A percentile compares a stretch with the other conserved stretches of the same genome.
Conservation (phyloP, 192 early-diverging fungal genomes). For the Allomyces arbusculus region DNA sequence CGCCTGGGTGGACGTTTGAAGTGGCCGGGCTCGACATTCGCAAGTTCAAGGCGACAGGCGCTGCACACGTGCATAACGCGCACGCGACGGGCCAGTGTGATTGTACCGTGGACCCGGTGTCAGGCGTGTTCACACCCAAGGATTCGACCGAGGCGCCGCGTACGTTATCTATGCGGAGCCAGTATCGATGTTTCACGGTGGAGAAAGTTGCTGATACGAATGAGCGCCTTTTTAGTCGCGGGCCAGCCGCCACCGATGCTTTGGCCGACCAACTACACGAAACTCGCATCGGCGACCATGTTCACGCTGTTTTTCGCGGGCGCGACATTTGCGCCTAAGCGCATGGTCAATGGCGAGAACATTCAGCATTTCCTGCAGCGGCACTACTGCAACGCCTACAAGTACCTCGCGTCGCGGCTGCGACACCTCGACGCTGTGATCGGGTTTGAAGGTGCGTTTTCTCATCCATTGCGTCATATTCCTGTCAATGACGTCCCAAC, state of each 20-base stretch:
- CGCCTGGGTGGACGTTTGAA: conserved; percentile 75
- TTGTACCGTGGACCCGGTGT: neutral
- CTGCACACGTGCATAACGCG: conserved; percentile 57
- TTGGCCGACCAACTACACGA: conserved; percentile 79
- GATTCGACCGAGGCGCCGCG: conserved; percentile 3
- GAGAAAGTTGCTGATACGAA: too few species aligned
- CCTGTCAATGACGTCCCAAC: neutral
- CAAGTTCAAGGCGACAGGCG: conserved; percentile 51
- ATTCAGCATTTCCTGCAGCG: conserved; percentile 47
- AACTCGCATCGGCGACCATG: conserved; percentile 63
- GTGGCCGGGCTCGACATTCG: conserved; percentile 50
- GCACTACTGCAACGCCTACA: conserved; percentile 41
- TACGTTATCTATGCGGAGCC: conserved; percentile 8
- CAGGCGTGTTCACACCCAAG: neutral
- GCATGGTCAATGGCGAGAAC: conserved; percentile 38
- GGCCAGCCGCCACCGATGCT: conserved; percentile 19
- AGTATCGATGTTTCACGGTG: too few species aligned
- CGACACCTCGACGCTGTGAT: conserved; percentile 38
- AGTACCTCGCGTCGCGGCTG: conserved; percentile 46
- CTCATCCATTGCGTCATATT: neutral
- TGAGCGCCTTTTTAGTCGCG: too few species aligned
- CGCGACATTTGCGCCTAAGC: conserved; percentile 45
- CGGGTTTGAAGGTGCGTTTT: conserved; percentile 35
- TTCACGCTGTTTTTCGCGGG: conserved; percentile 68
- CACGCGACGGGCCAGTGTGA: conserved; percentile 9